Evolutionary conservation across 2,329 filamentous ascomycete genomes (phyloP), one percentile per base, ranked within the genome.

Genomic region (Fusarium haematococcum): DNA sequence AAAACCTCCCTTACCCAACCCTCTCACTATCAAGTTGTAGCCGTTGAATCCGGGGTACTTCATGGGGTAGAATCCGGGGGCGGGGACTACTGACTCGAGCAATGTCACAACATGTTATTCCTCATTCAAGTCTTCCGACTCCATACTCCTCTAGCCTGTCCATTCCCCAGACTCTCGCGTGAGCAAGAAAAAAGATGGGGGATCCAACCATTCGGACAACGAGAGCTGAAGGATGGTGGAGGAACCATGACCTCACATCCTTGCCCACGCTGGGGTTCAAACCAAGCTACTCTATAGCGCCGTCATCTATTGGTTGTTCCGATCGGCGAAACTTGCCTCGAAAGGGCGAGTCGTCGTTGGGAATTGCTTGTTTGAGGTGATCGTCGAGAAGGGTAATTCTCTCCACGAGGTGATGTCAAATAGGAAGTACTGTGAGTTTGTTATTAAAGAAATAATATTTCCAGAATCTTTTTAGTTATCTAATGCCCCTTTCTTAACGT

Each of bases 211-310:
- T 58, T 35, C 6, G 14, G 3, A 16, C 11, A 30, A 58, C 41
- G 16, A 30, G 14, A 60, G 25, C 57, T 60, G 37, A 43, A 27
- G n/a, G 16, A 58, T 14, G 25, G 25, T 52, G 27, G 45, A 52
- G 32, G 52, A 60, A 14, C 57, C 59, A 37, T 62, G 59, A 52
- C 43, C 59, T 62, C 43, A 52, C 30, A 35, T 52, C 30, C 37
- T 30, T 37, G 20, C 20, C 8, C 7, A 6, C 1, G 10, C 14
- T 18, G 10, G 59, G 37, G 30, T 37, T 52, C 16, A 27, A 35
- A 30, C 10, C 20, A 14, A 25, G 41, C 59, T 50, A 52, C 20
- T 45, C n/a, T 25, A 37, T 39, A 62, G 59, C 59, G 59, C 16
- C 25, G 23, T 11, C n/a, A 11, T 30, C n/a, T 6, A 52, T 62